Base-by-base conservation (phyloP, 208 protist species). In the Trypanosoma caninum region DNA sequence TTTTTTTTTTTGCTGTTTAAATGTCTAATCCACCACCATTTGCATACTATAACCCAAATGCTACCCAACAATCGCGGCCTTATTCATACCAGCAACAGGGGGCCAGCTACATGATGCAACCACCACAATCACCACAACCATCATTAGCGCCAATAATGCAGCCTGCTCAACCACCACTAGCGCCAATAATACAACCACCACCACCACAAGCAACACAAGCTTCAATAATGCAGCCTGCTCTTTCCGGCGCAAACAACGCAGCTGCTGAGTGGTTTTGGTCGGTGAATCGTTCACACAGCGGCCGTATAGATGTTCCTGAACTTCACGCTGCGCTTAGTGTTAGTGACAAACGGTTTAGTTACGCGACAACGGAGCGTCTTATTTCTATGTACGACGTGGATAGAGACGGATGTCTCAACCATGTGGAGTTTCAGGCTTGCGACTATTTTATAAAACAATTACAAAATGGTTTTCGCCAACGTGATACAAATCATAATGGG, bases 301-400 rank as follows among this genome's bases (percentile, higher is more conserved):
- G 93, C 13, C 41, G 53, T 18, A 89, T 97, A 40, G 78, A 60
- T 65, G 74, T 92, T 7, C 63, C 70, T 2, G 87, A 95, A 66
- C 81, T 97, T 28, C 82, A 87, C 71, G 23, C 50, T 13, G 88
- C 84, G 1, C 78, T 97, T 7, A 81, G 74, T 22, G 61, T 76
- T 3, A 70, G 78, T 11, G 81, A 84, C 6, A 54, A 66, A 20
- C 48, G 51, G 22, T 97, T 97, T 64, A 84, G 74, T 54, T 60
- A 82, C 4, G 74, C 72, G 8, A 94, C 82, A 35, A 88, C 87
- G 2, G 79, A 93, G 61, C 80, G 80, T 50, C 48, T 97, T 51
- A 47, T 97, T 14, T 56, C 41, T 20, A 93, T 96, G 80, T 96
- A 84, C 64, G 87, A 95, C 62, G 72, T 74, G 40, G 73, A 95